Conservation (phyloP, 371 early-diverging fungal species). For the Basidiobolus meristosporus region DNA sequence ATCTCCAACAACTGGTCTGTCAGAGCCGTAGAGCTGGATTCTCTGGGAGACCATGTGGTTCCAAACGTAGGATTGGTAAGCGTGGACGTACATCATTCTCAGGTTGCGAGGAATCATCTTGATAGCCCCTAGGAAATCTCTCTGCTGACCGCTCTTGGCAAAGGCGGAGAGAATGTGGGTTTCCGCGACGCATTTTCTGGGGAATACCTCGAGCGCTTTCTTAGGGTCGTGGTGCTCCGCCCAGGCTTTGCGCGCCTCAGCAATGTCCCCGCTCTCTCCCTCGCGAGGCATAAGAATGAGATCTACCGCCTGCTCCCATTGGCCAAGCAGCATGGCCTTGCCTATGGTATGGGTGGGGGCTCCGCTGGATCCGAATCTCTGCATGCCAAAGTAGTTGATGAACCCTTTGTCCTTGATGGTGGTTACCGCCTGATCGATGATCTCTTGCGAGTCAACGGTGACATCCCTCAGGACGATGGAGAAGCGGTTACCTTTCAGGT, state of each 20-base stretch:
- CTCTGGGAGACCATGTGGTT: conserved; percentile 74
- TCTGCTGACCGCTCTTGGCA: conserved; percentile 12
- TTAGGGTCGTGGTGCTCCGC: conserved; percentile 32
- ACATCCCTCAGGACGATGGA: conserved; percentile 1
- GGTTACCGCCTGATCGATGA: conserved; percentile 27
- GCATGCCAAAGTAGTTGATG: conserved; percentile 96
- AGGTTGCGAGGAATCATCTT: conserved; percentile 67
- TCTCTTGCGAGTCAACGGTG: conserved; percentile 5
- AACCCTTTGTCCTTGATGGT: conserved; percentile 58
- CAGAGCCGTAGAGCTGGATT: conserved; percentile 41
- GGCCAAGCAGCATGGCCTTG: conserved; percentile 43
- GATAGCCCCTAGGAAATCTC: conserved; percentile 37
- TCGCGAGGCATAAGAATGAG: conserved; percentile 58
- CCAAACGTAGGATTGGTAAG: conserved; percentile 95
- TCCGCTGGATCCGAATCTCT: conserved; percentile 87
- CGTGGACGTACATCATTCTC: conserved; percentile 86
- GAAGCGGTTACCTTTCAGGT: conserved; percentile 80
- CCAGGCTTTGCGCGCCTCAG: conserved; percentile 50
- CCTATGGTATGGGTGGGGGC: conserved; percentile 83
- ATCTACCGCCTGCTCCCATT: conserved; percentile 59
- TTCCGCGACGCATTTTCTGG: conserved; percentile 54
- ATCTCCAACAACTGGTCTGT: conserved; percentile 65
- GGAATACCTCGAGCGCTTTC: conserved; percentile 39
- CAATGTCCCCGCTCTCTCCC: conserved; percentile 38
- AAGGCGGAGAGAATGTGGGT: conserved; percentile 11